phyloP scores from a whole-genome alignment of 225 moss, liverwort and hornwort genomes.

The Sphagnum tenellum region DNA sequence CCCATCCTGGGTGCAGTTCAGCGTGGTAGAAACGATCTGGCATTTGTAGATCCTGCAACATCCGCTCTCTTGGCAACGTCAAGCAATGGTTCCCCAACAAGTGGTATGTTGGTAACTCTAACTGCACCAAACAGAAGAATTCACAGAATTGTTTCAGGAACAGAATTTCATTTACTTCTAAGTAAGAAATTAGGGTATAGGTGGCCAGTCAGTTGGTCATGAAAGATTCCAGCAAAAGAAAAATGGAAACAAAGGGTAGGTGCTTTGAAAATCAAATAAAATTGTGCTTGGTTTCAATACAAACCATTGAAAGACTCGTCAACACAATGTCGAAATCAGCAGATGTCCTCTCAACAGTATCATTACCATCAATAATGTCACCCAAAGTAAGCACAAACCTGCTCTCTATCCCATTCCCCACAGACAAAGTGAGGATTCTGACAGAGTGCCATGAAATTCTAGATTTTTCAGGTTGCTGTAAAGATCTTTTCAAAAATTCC shows the following conservation, averaged over 20 bases:
- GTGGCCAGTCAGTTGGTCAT: too few species aligned
- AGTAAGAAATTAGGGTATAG: too few species aligned
- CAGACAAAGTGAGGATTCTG: background rate
- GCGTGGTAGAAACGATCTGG: constrained; percentile 24
- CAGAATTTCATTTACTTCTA: background rate
- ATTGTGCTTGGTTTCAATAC: too few species aligned
- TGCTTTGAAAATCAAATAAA: too few species aligned
- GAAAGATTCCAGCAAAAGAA: too few species aligned
- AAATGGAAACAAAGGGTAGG: too few species aligned
- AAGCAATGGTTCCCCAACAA: constrained; percentile 59
- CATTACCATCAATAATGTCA: constrained; percentile 53
- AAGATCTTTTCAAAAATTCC: too few species aligned
- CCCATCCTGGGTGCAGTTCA: constrained; percentile 39
- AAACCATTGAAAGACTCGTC: constrained; percentile 26
- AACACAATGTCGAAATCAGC: constrained; percentile 37
- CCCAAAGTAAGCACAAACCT: constrained; percentile 52
- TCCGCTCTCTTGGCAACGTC: constrained; percentile 25
- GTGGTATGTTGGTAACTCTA: constrained; percentile 33
- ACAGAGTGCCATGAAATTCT: background rate
- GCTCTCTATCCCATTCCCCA: constrained; percentile 6
- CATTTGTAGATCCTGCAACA: constrained; percentile 32
- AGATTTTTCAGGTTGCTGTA: too few species aligned
- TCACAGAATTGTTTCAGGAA: background rate
- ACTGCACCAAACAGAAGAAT: constrained; percentile 16
- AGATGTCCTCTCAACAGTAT: constrained; percentile 23